Evolutionary conservation across 78 protist genomes (phyloP), one percentile per base, ranked within the genome.

Genomic region (Anaeramoeba flamelloides): DNA sequence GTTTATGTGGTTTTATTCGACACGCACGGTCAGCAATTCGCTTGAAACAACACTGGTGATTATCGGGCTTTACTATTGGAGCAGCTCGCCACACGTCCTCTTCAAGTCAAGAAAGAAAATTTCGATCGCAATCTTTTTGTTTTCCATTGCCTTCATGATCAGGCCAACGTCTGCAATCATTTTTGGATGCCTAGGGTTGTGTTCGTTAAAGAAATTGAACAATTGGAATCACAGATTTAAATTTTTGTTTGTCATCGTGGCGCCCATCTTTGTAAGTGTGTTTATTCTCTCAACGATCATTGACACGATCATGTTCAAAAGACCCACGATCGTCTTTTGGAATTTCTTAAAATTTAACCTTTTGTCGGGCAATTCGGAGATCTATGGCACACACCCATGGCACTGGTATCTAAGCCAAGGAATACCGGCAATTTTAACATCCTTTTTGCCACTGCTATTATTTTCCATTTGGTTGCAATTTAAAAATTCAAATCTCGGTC

Each of bases 321-420:
- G 36, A 22, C 17, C 17, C 17, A 39, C 41, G 17, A 40, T 76
- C 17, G 77, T 39, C 17, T 17, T 22, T 26, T 22, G 8, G 36
- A 76, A 37, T 76, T 76, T 76, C 17, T 17, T 76, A 8, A 76
- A 76, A 17, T 76, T 76, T 76, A 76, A 76, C 17, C 17, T 76
- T 76, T 17, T 76, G 32, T 8, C 8, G 17, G 78, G 17, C 77
- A 39, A 17, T 26, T 8, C 36, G 32, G 8, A 8, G 32, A 22
- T 40, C 17, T 76, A 40, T 76, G 78, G 78, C 8, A 76, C 78
- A 22, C 78, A 76, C 41, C 8, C 32, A 40, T 39, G 77, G 78
- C 17, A 22, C 39, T 76, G 78, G 78, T 76, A 22, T 76, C 77
- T 76, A 8, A 26, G 32, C 17, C 17, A 22, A 22, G 78, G 36